These are phyloP conservation scores for Hordeum pubiflorum DNA, from an alignment of 202 grass and related monocot species.

Conservation along the genomic window DNA sequence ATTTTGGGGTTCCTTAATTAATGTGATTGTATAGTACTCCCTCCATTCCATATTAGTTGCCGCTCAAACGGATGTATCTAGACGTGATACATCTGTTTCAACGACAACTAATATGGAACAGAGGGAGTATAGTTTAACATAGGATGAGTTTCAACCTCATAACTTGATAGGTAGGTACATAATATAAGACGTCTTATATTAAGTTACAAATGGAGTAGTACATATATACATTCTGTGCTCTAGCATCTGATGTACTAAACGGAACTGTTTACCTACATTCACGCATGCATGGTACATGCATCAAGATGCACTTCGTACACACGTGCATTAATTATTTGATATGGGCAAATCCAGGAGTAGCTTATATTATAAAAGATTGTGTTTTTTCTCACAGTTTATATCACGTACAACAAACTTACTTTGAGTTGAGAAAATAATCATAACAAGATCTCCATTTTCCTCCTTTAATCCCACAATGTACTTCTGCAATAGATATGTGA, in stretches of 20 bases:
- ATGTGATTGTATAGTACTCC: neutral
- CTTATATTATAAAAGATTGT: neutral
- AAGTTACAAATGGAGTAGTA: neutral
- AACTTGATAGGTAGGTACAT: neutral
- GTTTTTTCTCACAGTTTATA: neutral
- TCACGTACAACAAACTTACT: neutral
- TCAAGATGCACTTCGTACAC: neutral
- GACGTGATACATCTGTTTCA: too few species aligned
- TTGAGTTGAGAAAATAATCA: neutral
- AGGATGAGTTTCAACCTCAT: neutral
- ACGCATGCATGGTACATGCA: neutral
- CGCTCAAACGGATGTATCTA: too few species aligned
- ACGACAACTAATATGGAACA: too few species aligned
- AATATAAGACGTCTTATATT: too few species aligned
- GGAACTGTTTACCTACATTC: neutral
- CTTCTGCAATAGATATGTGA: neutral
- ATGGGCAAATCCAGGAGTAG: neutral
- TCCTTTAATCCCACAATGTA: neutral
- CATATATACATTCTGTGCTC: neutral
- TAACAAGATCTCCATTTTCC: neutral
- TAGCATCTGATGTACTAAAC: neutral
- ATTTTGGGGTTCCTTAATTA: neutral
- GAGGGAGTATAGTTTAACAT: neutral
- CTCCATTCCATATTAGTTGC: too few species aligned
- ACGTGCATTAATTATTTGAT: neutral